Conservation (phyloP, 2,329 filamentous ascomycete genomes). For the Arthrobotrys conoides region DNA sequence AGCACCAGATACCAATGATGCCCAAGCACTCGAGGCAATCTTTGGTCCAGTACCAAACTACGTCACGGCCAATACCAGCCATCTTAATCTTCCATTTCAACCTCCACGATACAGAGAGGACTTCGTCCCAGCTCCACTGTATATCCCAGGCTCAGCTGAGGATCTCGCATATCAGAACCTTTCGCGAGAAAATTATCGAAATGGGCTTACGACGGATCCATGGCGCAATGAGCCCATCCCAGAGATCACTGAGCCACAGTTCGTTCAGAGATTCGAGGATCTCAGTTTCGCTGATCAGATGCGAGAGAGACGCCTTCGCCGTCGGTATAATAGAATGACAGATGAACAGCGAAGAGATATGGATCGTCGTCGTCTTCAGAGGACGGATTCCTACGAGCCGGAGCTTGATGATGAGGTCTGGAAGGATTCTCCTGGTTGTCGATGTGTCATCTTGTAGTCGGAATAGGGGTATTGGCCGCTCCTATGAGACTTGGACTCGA, state of each 20-base stretch:
- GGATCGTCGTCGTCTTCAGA: not conserved
- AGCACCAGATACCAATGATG: not conserved
- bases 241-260: not conserved
- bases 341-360: not conserved
- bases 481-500: not conserved
- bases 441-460: not conserved
- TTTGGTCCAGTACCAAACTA: not conserved
- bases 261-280: not conserved
- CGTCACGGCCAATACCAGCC: constrained; percentile 8
- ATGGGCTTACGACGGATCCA: not conserved
- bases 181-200: not conserved
- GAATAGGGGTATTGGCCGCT: not conserved
- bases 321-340: not conserved
- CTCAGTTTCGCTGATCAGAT: not conserved
- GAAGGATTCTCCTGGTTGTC: not conserved
- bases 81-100: not conserved
- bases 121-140: constrained; percentile 2
- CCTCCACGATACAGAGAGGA: constrained; percentile 5
- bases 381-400: not conserved
- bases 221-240: not conserved
- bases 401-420: not conserved
- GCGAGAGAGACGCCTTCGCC: not conserved
- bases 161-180: not conserved
- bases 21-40: not conserved
- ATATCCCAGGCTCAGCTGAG: not conserved